phyloP scores from a whole-genome alignment of 306 rosid genomes.

The Ormosia semicastrata region DNA sequence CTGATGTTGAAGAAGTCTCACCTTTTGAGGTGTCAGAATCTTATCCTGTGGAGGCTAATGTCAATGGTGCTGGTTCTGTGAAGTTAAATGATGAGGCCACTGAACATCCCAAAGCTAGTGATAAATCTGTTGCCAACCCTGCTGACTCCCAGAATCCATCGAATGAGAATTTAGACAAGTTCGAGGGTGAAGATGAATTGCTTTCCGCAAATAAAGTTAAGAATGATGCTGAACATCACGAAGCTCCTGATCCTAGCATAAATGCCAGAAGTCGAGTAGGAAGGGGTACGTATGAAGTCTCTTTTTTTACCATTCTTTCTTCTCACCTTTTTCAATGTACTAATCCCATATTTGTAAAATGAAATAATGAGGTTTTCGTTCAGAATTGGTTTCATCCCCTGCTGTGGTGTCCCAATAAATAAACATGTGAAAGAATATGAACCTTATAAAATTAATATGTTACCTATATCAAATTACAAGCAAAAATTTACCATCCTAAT shows the following conservation, averaged over 20 bases:
- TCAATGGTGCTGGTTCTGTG: slow-evolving; percentile 26
- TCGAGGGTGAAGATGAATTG: slow-evolving; percentile 46
- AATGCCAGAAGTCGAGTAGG: slow-evolving; percentile 56
- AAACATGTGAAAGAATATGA: slow-evolving; percentile 7
- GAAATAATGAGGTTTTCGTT: slow-evolving; percentile 1
- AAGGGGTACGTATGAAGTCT: slow-evolving; percentile 51
- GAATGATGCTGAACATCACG: slow-evolving; percentile 53
- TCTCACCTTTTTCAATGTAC: slow-evolving; percentile 3
- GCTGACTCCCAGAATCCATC: slow-evolving; percentile 32
- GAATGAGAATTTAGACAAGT: slow-evolving; percentile 37
- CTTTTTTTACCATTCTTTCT: not conserved
- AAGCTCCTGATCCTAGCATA: slow-evolving; percentile 45
- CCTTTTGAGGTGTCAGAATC: slow-evolving; percentile 43
- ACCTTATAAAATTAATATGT: not conserved
- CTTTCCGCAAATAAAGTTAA: slow-evolving; percentile 52
- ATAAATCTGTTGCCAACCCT: slow-evolving; percentile 43
- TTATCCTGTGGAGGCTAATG: slow-evolving; percentile 38
- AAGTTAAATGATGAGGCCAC: slow-evolving; percentile 41
- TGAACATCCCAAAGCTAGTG: slow-evolving; percentile 37
- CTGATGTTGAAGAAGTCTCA: slow-evolving; percentile 39
- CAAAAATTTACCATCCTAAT: not conserved
- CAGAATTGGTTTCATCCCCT: not conserved
- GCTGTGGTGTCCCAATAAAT: not conserved
- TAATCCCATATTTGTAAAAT: slow-evolving; percentile 8
- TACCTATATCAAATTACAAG: not conserved